Base-by-base conservation (phyloP, 176 grass and related monocot species). In the Ensete glaucum region DNA sequence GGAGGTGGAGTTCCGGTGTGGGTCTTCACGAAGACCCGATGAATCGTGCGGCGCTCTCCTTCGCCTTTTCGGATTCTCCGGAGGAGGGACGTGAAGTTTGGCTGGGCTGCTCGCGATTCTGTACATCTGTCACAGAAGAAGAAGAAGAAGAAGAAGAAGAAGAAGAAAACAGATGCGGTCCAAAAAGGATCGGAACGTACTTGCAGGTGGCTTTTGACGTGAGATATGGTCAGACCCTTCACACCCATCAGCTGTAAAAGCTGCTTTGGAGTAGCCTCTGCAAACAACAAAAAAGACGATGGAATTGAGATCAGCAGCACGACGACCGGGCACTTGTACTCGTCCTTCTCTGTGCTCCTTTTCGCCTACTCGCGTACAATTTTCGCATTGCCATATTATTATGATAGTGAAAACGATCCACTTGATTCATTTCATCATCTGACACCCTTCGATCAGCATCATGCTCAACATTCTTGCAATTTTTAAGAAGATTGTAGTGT, bases 151-250 rank as follows among this genome's bases (percentile, higher is more conserved):
- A 23, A 23, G 22, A 23, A 23, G 22, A 23, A 23, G 22, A 23
- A 23, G 22, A 23, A 23, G 22, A 0, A 23, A 23, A 23, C 0
- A 23, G 22, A 23, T n/a, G n/a, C 22, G 73, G 17, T 57, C 24
- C 2, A 0, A 29, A 0, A 29, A 43, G 34, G 34, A 43, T 43
- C 3, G 34, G 34, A 43, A 78, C 16, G 9, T n/a, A 96, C 93
- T 83, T 97, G 93, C 43, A 97, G 90, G 58, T 97, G 93, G 83
- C 93, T 97, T 81, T 97, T 97, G 78, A 97, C 89, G 72, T 97
- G 93, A 85, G 90, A 90, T 83, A 97, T 90, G 65, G 80, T 93
- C 11, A 97, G 74, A 29, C 80, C 93, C 66, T 77, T 87, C 14
- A 83, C 93, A 53, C 59, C 81, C 93, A 97, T 97, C 74, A 90